Evolutionary conservation across 1,284 basidiomycete species (phyloP).

Genomic region (Cutaneotrichosporon mucoides): DNA sequence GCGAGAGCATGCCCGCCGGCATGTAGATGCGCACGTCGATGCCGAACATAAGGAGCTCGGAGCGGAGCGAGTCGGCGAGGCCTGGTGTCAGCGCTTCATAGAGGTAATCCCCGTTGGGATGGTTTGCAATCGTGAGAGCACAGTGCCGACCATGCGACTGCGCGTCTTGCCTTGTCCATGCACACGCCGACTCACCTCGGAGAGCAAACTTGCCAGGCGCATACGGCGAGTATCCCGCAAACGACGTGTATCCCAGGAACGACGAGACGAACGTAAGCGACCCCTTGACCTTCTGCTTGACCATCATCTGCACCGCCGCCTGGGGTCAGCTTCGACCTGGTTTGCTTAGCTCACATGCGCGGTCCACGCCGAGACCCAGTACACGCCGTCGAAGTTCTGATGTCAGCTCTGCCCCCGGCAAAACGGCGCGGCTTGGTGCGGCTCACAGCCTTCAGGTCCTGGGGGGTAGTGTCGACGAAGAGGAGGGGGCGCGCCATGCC

Average conservation of each 20-base stretch:
- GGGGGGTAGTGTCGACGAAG: constrained; percentile 65
- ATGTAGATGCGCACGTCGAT: constrained; percentile 82
- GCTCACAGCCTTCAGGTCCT: constrained; percentile 58
- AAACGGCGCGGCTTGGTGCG: too few species aligned
- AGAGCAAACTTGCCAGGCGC: constrained; percentile 85
- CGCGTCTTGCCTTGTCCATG: too few species aligned
- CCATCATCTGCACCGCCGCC: constrained; percentile 69
- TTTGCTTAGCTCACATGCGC: constrained; percentile 51
- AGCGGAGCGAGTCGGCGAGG: constrained; percentile 78
- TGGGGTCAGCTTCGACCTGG: not conserved
- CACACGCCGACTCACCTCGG: constrained; percentile 51
- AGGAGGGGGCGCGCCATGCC: constrained; percentile 65
- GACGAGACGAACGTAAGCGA: constrained; percentile 81
- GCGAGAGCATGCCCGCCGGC: constrained; percentile 77
- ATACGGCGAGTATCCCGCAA: constrained; percentile 84
- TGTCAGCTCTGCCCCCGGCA: not conserved
- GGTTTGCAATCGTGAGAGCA: too few species aligned
- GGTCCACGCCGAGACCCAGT: constrained; percentile 63
- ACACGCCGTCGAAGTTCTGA: constrained; percentile 51
- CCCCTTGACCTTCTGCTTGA: constrained; percentile 54
- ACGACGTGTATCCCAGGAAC: constrained; percentile 71
- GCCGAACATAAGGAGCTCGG: constrained; percentile 66
- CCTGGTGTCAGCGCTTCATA: constrained; percentile 51
- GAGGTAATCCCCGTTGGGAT: too few species aligned
- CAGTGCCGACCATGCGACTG: too few species aligned